phyloP scores from a whole-genome alignment of 345 rosid genomes.

The Excoecaria cochinchinensis region DNA sequence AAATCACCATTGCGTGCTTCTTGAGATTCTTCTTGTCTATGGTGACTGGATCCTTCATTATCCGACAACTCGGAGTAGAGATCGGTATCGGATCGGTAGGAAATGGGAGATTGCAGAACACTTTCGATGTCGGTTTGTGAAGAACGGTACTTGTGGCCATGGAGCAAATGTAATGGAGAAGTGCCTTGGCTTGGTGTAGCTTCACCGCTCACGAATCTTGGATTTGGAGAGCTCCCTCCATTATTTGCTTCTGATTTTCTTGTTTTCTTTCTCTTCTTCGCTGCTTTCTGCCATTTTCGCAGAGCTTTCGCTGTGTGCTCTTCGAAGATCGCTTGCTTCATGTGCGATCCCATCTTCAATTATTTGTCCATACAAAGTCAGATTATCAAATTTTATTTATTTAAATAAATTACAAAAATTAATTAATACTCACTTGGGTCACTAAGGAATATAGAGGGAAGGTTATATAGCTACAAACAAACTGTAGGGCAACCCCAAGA shows the following conservation, averaged over 20 bases:
- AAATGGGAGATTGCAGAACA: conserved; percentile 13
- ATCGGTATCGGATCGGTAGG: conserved; percentile 18
- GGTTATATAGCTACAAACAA: conserved; percentile 56
- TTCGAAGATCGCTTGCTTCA: conserved; percentile 55
- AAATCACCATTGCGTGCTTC: neutral
- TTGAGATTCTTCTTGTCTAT: neutral
- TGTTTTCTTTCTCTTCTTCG: conserved; percentile 33
- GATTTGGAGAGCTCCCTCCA: conserved; percentile 3
- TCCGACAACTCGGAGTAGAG: conserved; percentile 20
- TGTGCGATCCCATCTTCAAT: conserved; percentile 63
- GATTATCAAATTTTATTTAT: neutral
- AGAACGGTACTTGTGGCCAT: conserved; percentile 11
- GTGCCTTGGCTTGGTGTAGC: conserved; percentile 18
- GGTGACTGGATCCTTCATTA: conserved; percentile 18
- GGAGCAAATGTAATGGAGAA: conserved; percentile 23
- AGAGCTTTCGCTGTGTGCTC: conserved; percentile 59
- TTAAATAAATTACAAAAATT: too few relatives aligned
- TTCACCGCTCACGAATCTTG: conserved; percentile 21
- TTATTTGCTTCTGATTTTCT: conserved; percentile 13
- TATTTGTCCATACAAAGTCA: neutral
- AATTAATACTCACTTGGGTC: conserved; percentile 45
- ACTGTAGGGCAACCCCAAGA: conserved; percentile 40
- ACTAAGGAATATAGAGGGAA: conserved; percentile 60
- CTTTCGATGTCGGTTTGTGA: conserved; percentile 17
- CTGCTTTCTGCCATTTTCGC: conserved; percentile 45